A percentile compares a stretch with the other conserved stretches of the same genome.
Conservation (phyloP, 306 rosid species). For the Arachis hypogaea region DNA sequence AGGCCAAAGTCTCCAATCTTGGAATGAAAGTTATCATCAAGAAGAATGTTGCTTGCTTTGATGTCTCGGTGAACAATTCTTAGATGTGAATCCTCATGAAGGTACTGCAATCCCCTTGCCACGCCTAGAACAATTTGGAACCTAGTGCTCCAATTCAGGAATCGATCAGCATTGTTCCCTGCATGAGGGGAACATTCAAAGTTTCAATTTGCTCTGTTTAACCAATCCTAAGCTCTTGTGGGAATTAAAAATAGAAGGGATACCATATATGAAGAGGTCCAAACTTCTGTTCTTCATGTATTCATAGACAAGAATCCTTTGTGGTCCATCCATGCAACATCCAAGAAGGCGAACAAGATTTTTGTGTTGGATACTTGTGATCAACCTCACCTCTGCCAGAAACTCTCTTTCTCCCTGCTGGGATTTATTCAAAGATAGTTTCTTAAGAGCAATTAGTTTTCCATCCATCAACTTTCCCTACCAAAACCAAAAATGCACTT, state of each 20-base stretch:
- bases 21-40: conserved; percentile 71
- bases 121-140: conserved; percentile 73
- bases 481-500: conserved; percentile 1
- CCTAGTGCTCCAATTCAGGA: conserved; percentile 72
- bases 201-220: not conserved
- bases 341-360: conserved; percentile 82
- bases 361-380: conserved; percentile 85
- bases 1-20: conserved; percentile 87
- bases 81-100: conserved; percentile 77
- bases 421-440: conserved; percentile 64
- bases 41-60: conserved; percentile 93
- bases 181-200: conserved; percentile 22
- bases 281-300: conserved; percentile 76
- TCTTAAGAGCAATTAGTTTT: conserved; percentile 64
- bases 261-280: conserved; percentile 70
- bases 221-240: no score
- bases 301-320: conserved; percentile 77
- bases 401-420: conserved; percentile 85
- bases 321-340: conserved; percentile 76
- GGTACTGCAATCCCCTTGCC: conserved; percentile 82
- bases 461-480: conserved; percentile 77
- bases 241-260: not conserved
- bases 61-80: conserved; percentile 82
- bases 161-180: conserved; percentile 55
- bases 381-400: conserved; percentile 69